A percentile compares a stretch with the other conserved stretches of the same genome.
phyloP scores from a whole-genome alignment of 2,329 filamentous ascomycete species.

The Botrytis elliptica region DNA sequence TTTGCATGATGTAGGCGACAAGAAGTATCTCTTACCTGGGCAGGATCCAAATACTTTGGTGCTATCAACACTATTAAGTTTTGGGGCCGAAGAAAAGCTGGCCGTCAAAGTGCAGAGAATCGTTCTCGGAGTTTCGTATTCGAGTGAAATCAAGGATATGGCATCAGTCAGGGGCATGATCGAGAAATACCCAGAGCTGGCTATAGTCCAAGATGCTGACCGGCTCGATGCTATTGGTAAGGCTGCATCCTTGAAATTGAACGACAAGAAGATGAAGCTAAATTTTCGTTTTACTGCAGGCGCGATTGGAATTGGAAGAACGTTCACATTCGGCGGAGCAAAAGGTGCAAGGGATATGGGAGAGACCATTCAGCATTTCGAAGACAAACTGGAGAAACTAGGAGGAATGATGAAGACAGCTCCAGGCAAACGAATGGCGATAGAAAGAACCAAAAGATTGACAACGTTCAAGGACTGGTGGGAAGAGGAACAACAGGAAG shows the following conservation, averaged over 20 bases:
- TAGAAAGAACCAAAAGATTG: conserved; percentile 53
- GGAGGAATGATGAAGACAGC: conserved; percentile 63
- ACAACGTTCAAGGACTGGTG: conserved; percentile 57
- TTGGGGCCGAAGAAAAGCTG: conserved; percentile 58
- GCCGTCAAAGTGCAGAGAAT: conserved; percentile 70
- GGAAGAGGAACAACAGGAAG: conserved; percentile 48
- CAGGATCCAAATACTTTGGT: conserved; percentile 59
- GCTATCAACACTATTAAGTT: conserved; percentile 54
- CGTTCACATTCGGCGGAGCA: conserved; percentile 75
- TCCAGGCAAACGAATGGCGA: conserved; percentile 53
- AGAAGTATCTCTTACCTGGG: conserved; percentile 44
- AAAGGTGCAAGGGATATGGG: conserved; percentile 56
- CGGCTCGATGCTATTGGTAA: conserved; percentile 75
- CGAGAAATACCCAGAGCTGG: conserved; percentile 67
- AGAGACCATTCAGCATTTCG: conserved; percentile 71
- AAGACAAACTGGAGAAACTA: conserved; percentile 71
- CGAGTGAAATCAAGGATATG: conserved; percentile 68
- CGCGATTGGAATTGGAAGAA: conserved; percentile 77
- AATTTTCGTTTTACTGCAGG: conserved; percentile 45
- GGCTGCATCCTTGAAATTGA: neutral
- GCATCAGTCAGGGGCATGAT: conserved; percentile 58
- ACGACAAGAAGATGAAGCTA: neutral
- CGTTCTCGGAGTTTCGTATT: conserved; percentile 78
- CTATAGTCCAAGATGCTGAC: conserved; percentile 90
- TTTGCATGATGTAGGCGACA: conserved; percentile 87